Percentiles rank a stretch among this genome's conserved stretches.
Evolutionary conservation across 768 basidiomycete species (phyloP).

Genomic region (Russula sp.): DNA sequence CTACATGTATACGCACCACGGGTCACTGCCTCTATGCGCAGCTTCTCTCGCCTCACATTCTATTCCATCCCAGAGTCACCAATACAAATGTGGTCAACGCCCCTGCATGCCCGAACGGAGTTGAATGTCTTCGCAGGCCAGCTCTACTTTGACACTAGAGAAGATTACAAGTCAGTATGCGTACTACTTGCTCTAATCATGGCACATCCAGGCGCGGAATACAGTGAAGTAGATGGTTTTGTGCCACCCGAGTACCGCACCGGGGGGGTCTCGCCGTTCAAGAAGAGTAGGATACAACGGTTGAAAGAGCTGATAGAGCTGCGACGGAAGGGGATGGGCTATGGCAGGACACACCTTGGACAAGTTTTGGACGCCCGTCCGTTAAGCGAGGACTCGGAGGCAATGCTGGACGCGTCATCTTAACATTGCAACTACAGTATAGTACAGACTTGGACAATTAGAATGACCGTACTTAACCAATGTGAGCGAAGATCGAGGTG

Average conservation of each 20-base stretch:
- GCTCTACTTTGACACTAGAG: constrained; percentile 10
- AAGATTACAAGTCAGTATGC: constrained; percentile 1
- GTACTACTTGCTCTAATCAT: neutral
- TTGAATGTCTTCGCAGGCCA: constrained; percentile 10
- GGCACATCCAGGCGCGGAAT: neutral
- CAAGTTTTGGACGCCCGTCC: too few species aligned
- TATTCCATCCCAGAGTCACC: neutral
- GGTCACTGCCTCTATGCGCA: constrained; percentile 2
- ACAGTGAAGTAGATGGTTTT: constrained; percentile 1
- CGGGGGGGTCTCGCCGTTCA: neutral
- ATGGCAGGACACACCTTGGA: too few species aligned
- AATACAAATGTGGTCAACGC: neutral
- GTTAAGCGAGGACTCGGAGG: too few species aligned
- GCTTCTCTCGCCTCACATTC: constrained; percentile 13
- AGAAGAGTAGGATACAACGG: neutral
- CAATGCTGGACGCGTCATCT: too few species aligned
- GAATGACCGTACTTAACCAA: too few species aligned
- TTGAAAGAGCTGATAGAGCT: constrained; percentile 6
- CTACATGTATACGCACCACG: constrained; percentile 16
- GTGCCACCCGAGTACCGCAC: neutral
- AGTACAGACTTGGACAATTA: too few species aligned
- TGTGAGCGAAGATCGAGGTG: too few species aligned
- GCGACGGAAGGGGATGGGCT: too few species aligned
- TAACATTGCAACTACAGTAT: too few species aligned
- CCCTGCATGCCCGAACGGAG: neutral